phyloP scores from a whole-genome alignment of 1,284 basidiomycete genomes.

The Neonothopanus nambi region DNA sequence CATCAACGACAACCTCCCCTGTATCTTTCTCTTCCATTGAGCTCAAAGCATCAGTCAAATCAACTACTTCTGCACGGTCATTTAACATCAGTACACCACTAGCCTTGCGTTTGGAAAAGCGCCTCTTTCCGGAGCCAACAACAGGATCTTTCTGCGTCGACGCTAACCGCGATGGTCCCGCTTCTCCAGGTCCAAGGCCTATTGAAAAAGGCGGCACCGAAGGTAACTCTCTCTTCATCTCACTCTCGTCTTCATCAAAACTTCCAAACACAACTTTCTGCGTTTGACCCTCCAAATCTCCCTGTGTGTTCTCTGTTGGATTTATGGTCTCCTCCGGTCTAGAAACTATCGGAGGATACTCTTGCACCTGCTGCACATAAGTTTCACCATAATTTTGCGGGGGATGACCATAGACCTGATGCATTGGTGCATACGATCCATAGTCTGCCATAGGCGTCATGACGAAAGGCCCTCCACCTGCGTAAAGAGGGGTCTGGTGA shows the following conservation, averaged over 20 bases:
- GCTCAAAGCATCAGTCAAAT: conserved; percentile 35
- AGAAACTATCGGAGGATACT: no score
- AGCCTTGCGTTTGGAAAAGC: no score
- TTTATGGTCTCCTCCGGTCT: no score
- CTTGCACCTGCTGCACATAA: no score
- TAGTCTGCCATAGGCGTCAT: background rate
- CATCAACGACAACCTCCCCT: no score
- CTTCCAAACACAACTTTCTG: conserved; percentile 9
- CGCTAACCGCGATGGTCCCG: conserved; percentile 32
- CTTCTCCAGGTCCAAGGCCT: conserved; percentile 44
- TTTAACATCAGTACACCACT: conserved; percentile 13
- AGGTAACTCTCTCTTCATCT: conserved; percentile 24
- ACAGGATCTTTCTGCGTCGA: conserved; percentile 17
- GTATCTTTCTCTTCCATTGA: conserved; percentile 4
- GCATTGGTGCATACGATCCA: background rate
- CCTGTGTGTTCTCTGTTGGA: no score
- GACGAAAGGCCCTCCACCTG: background rate
- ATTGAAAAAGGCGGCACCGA: conserved; percentile 43
- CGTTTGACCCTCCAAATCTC: no score
- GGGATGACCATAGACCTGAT: background rate
- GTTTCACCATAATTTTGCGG: background rate
- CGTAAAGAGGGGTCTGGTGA: conserved; percentile 9
- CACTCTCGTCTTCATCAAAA: conserved; percentile 15
- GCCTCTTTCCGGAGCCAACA: no score
- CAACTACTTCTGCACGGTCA: conserved; percentile 30